phyloP scores from a whole-genome alignment of 805 yeast species.

The Metschnikowia borealis region DNA sequence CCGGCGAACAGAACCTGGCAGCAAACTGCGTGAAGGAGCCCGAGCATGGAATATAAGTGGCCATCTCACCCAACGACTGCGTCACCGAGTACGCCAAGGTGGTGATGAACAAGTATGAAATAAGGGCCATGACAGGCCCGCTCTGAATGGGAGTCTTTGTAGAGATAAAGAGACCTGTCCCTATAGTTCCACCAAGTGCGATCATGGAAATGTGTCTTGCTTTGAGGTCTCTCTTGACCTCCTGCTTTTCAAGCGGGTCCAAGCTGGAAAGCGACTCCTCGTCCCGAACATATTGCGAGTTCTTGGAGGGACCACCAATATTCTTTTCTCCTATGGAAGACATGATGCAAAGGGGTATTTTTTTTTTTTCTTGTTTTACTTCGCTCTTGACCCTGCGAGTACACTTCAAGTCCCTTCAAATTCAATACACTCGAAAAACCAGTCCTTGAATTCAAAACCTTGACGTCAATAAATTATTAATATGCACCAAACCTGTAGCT shows the following conservation, averaged over 20 bases:
- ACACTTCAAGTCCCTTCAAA: no score
- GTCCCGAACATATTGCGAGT: slow-evolving; percentile 20
- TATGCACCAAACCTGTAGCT: no score
- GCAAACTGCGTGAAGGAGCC: slow-evolving; percentile 69
- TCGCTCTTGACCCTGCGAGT: no score
- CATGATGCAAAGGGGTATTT: slow-evolving; percentile 3
- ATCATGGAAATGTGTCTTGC: slow-evolving; percentile 71
- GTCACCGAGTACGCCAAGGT: slow-evolving; percentile 61
- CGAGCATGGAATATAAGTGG: slow-evolving; percentile 67
- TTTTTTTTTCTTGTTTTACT: no score
- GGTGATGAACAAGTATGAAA: slow-evolving; percentile 65
- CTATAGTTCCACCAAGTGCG: slow-evolving; percentile 77
- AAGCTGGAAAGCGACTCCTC: slow-evolving; percentile 13
- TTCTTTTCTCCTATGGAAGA: slow-evolving; percentile 14
- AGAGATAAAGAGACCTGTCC: slow-evolving; percentile 73
- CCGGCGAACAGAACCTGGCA: slow-evolving; percentile 64
- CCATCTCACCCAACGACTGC: slow-evolving; percentile 78
- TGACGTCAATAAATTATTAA: no score
- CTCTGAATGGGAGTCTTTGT: slow-evolving; percentile 54
- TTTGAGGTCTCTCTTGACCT: slow-evolving; percentile 57
- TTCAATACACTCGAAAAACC: no score
- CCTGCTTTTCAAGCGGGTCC: slow-evolving; percentile 16
- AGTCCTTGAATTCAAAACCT: no score
- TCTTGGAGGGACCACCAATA: slow-evolving; percentile 14
- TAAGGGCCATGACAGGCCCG: slow-evolving; percentile 67